Percentiles rank a stretch among this genome's conserved stretches.
These are phyloP conservation scores for Purpureocillium lavendulum DNA, from an alignment of 2,329 filamentous ascomycete species.

Conservation along the genomic window DNA sequence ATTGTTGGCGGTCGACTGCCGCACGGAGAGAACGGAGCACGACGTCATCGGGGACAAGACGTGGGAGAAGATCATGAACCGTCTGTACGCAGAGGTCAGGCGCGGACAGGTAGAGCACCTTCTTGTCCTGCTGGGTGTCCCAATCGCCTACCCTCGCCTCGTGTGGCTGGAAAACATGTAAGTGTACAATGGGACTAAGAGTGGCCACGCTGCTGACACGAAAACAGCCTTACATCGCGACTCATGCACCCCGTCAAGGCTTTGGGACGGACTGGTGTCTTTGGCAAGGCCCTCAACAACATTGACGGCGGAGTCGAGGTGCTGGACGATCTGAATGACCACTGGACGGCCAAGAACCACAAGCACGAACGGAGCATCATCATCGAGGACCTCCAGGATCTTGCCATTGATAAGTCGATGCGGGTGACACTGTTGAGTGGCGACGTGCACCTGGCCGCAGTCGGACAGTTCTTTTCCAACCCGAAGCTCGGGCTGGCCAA, in stretches of 20 bases:
- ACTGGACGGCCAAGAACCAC: conserved; percentile 95
- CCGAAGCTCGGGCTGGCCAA: conserved; percentile 72
- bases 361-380: conserved; percentile 83
- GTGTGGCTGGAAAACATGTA: conserved; percentile 66
- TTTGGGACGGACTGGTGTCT: conserved; percentile 69
- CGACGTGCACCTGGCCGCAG: conserved; percentile 85
- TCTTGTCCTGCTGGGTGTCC: conserved; percentile 78
- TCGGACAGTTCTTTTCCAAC: conserved; percentile 93
- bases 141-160: conserved; percentile 68
- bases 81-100: conserved; percentile 72
- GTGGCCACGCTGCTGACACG: not conserved
- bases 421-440: conserved; percentile 87
- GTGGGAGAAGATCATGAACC: conserved; percentile 79
- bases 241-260: conserved; percentile 86
- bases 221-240: conserved; percentile 63
- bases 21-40: conserved; percentile 80
- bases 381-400: conserved; percentile 83
- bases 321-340: conserved; percentile 85
- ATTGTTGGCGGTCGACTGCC: conserved; percentile 81
- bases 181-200: conserved; percentile 20
- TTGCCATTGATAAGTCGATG: conserved; percentile 87
- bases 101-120: conserved; percentile 84
- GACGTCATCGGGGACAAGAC: conserved; percentile 74
- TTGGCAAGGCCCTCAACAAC: conserved; percentile 76
- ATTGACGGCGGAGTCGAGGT: conserved; percentile 91